Conservation (phyloP, 768 basidiomycete genomes). For the Sarcodon aspratus region DNA sequence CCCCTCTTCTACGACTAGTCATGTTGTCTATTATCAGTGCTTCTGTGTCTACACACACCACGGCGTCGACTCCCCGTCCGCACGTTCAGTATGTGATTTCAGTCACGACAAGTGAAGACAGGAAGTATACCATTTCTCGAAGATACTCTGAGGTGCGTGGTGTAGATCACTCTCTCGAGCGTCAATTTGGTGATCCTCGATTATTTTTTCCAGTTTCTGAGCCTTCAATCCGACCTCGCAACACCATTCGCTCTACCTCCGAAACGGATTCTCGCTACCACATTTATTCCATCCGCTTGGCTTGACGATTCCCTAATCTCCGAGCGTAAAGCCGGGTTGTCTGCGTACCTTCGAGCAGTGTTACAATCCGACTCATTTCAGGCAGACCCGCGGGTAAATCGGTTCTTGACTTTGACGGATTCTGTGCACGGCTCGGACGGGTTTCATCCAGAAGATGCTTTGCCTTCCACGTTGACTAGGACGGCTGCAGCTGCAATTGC, state of each 20-base stretch:
- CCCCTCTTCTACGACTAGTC: neutral
- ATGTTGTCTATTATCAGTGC: conserved; percentile 10
- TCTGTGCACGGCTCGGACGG: conserved; percentile 8
- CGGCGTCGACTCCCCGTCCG: conserved; percentile 30
- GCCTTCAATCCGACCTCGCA: conserved; percentile 29
- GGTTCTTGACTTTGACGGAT: conserved; percentile 26
- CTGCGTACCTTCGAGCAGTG: conserved; percentile 29
- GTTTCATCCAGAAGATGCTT: conserved; percentile 33
- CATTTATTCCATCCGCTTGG: conserved; percentile 41
- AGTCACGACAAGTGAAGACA: conserved; percentile 23
- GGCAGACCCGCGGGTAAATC: conserved; percentile 19
- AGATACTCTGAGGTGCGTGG: conserved; percentile 33
- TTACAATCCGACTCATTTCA: conserved; percentile 25
- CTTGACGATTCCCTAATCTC: conserved; percentile 38
- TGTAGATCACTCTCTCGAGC: neutral
- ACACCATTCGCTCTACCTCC: conserved; percentile 34
- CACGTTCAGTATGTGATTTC: conserved; percentile 35
- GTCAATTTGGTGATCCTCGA: neutral
- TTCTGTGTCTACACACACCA: conserved; percentile 32
- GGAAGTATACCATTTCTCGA: conserved; percentile 19
- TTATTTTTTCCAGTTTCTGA: conserved; percentile 19
- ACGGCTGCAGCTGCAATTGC: conserved; percentile 17
- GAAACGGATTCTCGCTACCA: conserved; percentile 36
- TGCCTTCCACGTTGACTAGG: conserved; percentile 34
- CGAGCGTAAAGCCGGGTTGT: conserved; percentile 37